phyloP scores from a whole-genome alignment of 441 rosid genomes.

The Gossypium gossypioides region DNA sequence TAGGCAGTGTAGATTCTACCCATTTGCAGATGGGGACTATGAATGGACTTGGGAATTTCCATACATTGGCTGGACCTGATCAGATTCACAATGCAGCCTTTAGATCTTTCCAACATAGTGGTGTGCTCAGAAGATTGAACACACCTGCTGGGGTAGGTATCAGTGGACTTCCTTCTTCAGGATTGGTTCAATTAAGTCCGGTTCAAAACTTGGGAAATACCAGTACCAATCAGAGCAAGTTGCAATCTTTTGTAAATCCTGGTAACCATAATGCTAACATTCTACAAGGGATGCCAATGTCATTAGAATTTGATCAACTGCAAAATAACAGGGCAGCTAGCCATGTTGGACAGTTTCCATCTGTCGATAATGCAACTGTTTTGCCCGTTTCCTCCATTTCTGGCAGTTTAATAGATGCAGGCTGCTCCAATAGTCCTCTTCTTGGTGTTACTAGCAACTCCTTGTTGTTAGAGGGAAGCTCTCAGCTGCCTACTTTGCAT shows the following conservation, averaged over 20 bases:
- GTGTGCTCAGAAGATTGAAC: slow-evolving; percentile 52
- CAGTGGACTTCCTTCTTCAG: slow-evolving; percentile 44
- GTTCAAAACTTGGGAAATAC: slow-evolving; percentile 37
- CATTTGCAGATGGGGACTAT: slow-evolving; percentile 40
- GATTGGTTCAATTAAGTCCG: slow-evolving; percentile 39
- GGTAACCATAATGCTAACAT: slow-evolving; percentile 32
- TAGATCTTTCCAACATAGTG: slow-evolving; percentile 41
- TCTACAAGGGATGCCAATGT: slow-evolving; percentile 59
- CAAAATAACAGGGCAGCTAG: slow-evolving; percentile 29
- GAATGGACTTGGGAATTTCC: slow-evolving; percentile 54
- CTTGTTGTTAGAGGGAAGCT: slow-evolving; percentile 32
- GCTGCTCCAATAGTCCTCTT: slow-evolving; percentile 30
- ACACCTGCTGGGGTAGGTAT: slow-evolving; percentile 44
- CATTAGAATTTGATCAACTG: slow-evolving; percentile 47
- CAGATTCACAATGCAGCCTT: slow-evolving; percentile 30
- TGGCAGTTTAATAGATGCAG: slow-evolving; percentile 26
- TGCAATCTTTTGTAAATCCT: not conserved
- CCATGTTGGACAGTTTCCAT: slow-evolving; percentile 25
- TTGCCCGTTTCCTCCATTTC: slow-evolving; percentile 32
- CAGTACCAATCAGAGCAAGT: slow-evolving; percentile 13
- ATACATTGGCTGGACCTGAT: slow-evolving; percentile 38
- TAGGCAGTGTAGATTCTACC: slow-evolving; percentile 48
- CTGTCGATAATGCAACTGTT: slow-evolving; percentile 20
- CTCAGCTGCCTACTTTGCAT: slow-evolving; percentile 23
- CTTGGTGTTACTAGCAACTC: slow-evolving; percentile 28